Evolutionary conservation across 192 early-diverging fungal genomes (phyloP), one percentile per base, ranked within the genome.

Genomic region (Backusella parvicylindrica): DNA sequence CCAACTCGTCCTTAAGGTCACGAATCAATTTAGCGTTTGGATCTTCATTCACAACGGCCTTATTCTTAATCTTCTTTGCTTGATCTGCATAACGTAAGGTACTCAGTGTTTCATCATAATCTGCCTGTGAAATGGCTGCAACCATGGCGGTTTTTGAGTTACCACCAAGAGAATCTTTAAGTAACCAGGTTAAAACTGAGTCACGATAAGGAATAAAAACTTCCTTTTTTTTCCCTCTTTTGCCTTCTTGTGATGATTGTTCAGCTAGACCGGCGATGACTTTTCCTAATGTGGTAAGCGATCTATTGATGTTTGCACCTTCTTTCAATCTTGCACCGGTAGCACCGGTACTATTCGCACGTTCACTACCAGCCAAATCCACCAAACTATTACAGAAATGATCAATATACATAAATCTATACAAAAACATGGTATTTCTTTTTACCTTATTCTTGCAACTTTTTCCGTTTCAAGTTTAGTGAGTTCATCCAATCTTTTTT

Each of bases 271-370:
- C 92, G 4, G 94, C 93, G 37, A 98, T 98, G 43, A 98, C 97
- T 77, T 98, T 98, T 6, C 97, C 97, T 35, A 98, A 83, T 0
- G 95, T 92, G 0, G 95, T 95, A 31, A 98, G 81, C 12, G 93
- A 95, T 76, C 94, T 93, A 84, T 98, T 98, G 86, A 98, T 98
- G 60, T 95, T 95, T 13, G 94, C 94, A 30, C 95, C 97, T 83
- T 98, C 97, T 73, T 93, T 95, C 11, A 97, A 78, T 11, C 96
- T 87, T 63, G 82, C 78, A 2, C 97, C 97, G 0, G 93, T 93
- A 0, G 94, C 94, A 73, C 92, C 92, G 6, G 97, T 96, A 36
- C 91, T 80, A 75, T 92, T 91, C 2, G 95, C 94, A 21, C 97
- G 90, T 81, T 98, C 97, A 84, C 92, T 93, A 74, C 97, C 97